Evolutionary conservation across 495 filamentous ascomycete genomes (phyloP), one percentile per base, ranked within the genome.

Genomic region (Tuber magnatum): DNA sequence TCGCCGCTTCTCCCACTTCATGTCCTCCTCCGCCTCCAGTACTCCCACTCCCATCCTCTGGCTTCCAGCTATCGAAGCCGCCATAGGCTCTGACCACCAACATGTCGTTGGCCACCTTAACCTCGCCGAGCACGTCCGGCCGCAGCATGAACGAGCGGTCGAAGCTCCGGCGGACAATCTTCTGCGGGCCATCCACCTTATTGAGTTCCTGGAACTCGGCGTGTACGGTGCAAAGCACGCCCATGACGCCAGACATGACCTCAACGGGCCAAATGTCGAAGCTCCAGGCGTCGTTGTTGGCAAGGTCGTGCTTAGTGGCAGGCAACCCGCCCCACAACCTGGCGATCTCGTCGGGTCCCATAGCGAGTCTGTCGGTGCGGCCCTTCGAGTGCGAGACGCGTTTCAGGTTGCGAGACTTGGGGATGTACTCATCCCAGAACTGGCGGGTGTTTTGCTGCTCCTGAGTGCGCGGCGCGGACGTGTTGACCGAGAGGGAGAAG

Each of bases 111-210:
- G 94, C 86, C 32, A 97, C 92, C 61, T 94, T 87, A 61, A 97
- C 89, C 4, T 87, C 86, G 7, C 87, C 86, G 32, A 86, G 78
- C 10, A 86, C 87, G 46, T 92, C 93, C 7, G 93, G 93, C 1
- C 93, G 93, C 32, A 98, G 86, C 68, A 94, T 85, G 78, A 98
- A 93, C 0, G 89, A 92, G 38, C 94, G 89, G 76, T 94, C 92
- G 84, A 97, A 98, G 78, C 91, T 92, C 76, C 94, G 90, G 6
- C 83, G 85, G 73, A 87, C 86, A 41, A 88, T 87, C 56, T 65
- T 65, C 56, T 65, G 56, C 38, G 83, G 82, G 32, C 81, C 85
- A 74, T 89, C 87, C 10, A 85, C 80, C n/a, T 83, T 76, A 78
- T 90, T 87, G 12, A 89, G 83, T 78, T 98, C 94, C 68, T 95